Evolutionary conservation across 2,329 filamentous ascomycete species (phyloP), one percentile per base, ranked within the genome.

Genomic region (Clonostachys chloroleuca): DNA sequence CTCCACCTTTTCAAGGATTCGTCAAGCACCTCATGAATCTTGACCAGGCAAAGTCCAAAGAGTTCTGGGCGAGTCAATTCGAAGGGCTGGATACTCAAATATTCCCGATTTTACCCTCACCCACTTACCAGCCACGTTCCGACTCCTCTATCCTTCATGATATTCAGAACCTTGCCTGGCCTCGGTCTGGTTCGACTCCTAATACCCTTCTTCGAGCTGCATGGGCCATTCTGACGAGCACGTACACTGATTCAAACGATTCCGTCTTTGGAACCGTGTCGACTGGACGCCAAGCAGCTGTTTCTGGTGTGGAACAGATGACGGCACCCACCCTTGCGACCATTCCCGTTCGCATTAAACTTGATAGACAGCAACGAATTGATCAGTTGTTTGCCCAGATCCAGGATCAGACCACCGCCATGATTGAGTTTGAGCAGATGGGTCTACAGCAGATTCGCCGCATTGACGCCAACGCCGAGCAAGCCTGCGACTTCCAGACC

Each of bases 1-100:
- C 61, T 1, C 62, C 66, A 13, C 58, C 61, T 13, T 73, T 71
- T 54, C 68, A 66, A 46, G 56, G 64, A 35, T 74, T 73, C 46
- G 68, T 74, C 51, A 62, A 63, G 41, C 68, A 71, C 48, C 61
- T 74, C 12, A 49, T 56, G 12, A 54, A 59, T 18, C 59, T 62
- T 46, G 62, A 70, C 34, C 56, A 61, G 17, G 46, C 56, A 5
- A 59, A 57, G 2, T 67, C 68, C 7, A 63, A 69, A 47, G 52
- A 50, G 1, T 74, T 69, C 54, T 75, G 72, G 72, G 56, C 59
- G 16, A 59, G 66, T 36, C 7, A 12, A 6, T 14, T 47, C 6
- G 30, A 8, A 14, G 45, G 18, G 12, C 36, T 6, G 18, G 24
- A 47, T 14, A 40, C 41, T 14, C 12, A 18, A 10, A 30, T 44